Conservation (phyloP, 495 filamentous ascomycete species). For the Articulospora tetracladia region DNA sequence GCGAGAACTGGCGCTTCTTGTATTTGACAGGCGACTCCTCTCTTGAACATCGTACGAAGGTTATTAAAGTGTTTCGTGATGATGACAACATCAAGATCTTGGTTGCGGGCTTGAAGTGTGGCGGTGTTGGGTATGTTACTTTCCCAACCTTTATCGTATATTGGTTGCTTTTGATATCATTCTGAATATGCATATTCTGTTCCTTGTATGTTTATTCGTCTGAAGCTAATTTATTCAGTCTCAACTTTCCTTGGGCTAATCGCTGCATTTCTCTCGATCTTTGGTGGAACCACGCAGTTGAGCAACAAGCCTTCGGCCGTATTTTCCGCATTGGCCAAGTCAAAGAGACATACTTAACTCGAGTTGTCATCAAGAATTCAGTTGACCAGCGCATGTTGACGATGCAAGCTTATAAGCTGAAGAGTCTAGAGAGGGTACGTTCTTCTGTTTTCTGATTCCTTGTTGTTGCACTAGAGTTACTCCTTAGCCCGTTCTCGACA, state of each 20-base stretch:
- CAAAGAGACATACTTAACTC: constrained; percentile 47
- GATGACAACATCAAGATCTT: constrained; percentile 27
- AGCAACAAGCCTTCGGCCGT: constrained; percentile 67
- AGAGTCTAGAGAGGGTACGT: constrained; percentile 5
- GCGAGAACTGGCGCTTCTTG: constrained; percentile 27
- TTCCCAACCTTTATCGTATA: background rate
- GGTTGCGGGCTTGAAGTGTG: constrained; percentile 32
- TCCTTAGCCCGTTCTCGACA: no score
- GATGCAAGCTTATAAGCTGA: constrained; percentile 19
- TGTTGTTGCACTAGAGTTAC: no score
- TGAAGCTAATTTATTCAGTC: constrained; percentile 36
- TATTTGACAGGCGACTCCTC: constrained; percentile 27
- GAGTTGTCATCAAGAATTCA: constrained; percentile 43
- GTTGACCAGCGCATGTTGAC: constrained; percentile 47
- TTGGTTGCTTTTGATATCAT: constrained; percentile 6
- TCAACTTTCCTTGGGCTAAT: constrained; percentile 53
- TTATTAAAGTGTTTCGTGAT: constrained; percentile 20
- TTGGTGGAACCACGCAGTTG: constrained; percentile 57
- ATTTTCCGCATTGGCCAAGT: constrained; percentile 60
- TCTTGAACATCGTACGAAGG: constrained; percentile 12
- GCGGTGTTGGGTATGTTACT: constrained; percentile 27
- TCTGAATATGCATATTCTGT: background rate
- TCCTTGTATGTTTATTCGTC: constrained; percentile 12
- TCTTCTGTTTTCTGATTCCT: no score
- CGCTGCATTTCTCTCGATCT: constrained; percentile 55